These are phyloP conservation scores for Botryotinia convoluta DNA, from an alignment of 2,329 filamentous ascomycete genomes.

Conservation along the genomic window DNA sequence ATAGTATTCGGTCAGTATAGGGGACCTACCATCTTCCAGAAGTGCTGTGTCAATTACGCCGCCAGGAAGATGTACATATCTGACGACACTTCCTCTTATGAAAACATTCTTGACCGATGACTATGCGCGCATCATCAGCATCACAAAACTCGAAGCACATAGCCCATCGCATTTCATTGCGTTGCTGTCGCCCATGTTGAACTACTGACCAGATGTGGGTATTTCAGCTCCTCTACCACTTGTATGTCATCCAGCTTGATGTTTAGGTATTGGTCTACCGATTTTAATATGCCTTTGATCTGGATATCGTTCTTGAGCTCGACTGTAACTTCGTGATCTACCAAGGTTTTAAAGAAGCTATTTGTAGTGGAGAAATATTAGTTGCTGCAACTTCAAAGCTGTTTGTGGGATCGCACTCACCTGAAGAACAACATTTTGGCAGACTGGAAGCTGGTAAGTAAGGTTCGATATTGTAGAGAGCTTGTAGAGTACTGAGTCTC, in stretches of 20 bases:
- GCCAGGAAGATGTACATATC: constrained; percentile 69
- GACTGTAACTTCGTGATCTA: constrained; percentile 94
- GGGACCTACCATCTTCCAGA: constrained; percentile 63
- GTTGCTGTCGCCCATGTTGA: neutral
- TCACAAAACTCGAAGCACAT: neutral
- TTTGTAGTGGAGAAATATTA: neutral
- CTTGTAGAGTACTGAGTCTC: neutral
- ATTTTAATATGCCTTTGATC: constrained; percentile 92
- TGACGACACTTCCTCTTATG: constrained; percentile 70
- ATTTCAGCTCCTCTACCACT: constrained; percentile 89
- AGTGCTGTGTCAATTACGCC: constrained; percentile 66
- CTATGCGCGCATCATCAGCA: constrained; percentile 40
- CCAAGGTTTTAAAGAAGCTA: constrained; percentile 98
- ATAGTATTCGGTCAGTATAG: neutral
- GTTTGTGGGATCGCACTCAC: neutral
- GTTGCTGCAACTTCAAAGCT: neutral
- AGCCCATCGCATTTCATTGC: neutral
- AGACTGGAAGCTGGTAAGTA: neutral
- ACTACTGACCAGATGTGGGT: constrained; percentile 75
- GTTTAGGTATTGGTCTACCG: constrained; percentile 97
- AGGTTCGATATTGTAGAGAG: neutral
- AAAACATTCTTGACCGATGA: constrained; percentile 76
- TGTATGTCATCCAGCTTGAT: constrained; percentile 97
- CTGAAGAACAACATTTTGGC: constrained; percentile 14
- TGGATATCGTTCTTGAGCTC: constrained; percentile 99